Evolutionary conservation across 139 green algal genomes (phyloP).

Genomic region (Chlorella sp.): DNA sequence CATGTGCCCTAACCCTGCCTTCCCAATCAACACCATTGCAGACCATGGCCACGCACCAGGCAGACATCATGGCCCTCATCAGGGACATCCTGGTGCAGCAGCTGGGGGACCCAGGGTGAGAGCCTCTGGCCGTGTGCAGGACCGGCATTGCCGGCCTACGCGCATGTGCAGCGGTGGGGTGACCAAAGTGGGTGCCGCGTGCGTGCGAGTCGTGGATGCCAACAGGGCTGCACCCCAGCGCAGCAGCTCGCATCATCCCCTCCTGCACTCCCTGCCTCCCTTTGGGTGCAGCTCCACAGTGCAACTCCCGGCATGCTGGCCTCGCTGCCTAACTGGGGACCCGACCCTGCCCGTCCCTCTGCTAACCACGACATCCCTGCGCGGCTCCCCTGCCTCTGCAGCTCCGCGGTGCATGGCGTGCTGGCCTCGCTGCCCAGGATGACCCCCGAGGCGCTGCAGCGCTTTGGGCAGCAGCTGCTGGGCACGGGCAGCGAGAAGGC

Average conservation of each 20-base stretch:
- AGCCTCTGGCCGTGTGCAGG: too few relatives aligned
- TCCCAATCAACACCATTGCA: too few relatives aligned
- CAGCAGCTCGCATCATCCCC: too few relatives aligned
- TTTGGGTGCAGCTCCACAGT: too few relatives aligned
- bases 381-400: background rate
- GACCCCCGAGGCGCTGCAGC: background rate
- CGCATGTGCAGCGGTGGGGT: background rate
- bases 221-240: too few relatives aligned
- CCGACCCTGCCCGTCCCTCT: too few relatives aligned
- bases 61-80: constrained; percentile 68
- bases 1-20: too few relatives aligned
- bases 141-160: background rate
- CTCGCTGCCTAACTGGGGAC: too few relatives aligned
- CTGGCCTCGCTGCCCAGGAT: constrained; percentile 31
- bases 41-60: constrained; percentile 51
- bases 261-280: too few relatives aligned
- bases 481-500: constrained; percentile 66
- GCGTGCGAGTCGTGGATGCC: too few relatives aligned
- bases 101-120: constrained; percentile 19
- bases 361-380: background rate
- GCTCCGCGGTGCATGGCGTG: background rate
- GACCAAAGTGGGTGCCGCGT: too few relatives aligned
- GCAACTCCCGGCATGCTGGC: too few relatives aligned
- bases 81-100: constrained; percentile 62
- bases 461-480: constrained; percentile 3